phyloP scores from a whole-genome alignment of 441 rosid genomes.

The Euphorbia schlechtendalii region DNA sequence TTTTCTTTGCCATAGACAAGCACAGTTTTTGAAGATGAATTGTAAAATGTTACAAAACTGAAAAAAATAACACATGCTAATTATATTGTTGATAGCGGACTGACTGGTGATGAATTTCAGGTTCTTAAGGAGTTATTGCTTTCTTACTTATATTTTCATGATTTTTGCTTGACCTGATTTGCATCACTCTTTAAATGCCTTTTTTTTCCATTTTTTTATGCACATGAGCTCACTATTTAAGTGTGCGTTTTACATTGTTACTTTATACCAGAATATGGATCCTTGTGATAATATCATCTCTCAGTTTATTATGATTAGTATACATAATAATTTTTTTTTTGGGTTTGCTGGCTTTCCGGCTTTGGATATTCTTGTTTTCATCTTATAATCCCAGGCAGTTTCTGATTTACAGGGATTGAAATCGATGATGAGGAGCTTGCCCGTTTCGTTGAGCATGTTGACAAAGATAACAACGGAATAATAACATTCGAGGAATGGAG shows the following conservation, averaged over 20 bases:
- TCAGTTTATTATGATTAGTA: background rate
- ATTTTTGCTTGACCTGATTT: background rate
- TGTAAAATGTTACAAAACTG: background rate
- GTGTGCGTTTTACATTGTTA: background rate
- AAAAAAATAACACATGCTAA: background rate
- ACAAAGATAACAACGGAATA: conserved; percentile 88
- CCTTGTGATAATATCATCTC: background rate
- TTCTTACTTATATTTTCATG: background rate
- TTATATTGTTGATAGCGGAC: background rate
- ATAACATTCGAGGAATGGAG: conserved; percentile 98
- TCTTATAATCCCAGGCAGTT: conserved; percentile 69
- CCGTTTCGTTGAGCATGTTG: conserved; percentile 92
- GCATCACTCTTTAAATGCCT: background rate
- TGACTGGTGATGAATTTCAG: conserved; percentile 5
- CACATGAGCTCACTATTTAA: background rate
- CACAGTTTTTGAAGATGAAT: background rate
- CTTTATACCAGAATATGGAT: conserved; percentile 3
- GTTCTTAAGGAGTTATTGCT: background rate
- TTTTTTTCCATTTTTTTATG: background rate
- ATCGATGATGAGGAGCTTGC: conserved; percentile 94
- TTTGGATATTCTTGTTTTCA: conserved; percentile 28
- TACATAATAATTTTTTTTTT: too few species aligned
- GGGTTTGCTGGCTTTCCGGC: background rate
- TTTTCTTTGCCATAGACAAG: background rate
- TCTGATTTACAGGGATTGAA: conserved; percentile 72